Evolutionary conservation across 768 basidiomycete genomes (phyloP).

Genomic region (Mycena epipterygia): DNA sequence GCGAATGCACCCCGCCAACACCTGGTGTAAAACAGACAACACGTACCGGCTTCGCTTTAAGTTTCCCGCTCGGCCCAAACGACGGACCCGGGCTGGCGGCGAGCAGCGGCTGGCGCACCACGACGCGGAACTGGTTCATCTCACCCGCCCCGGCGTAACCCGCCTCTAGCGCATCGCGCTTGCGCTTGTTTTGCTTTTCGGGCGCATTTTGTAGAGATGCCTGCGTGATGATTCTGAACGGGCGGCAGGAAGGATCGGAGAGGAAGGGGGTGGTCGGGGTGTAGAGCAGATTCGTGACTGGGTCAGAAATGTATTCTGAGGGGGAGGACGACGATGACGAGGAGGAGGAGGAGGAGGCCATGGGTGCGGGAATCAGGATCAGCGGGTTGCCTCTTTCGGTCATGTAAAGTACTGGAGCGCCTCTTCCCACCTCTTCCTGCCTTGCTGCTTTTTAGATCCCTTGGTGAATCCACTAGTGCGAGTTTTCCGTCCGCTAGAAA

Average conservation of each 20-base stretch:
- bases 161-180: background rate
- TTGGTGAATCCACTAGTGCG: too few relatives aligned
- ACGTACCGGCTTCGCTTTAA: slow-evolving; percentile 34
- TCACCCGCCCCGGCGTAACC: background rate
- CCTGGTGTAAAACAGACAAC: background rate
- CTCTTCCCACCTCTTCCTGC: too few relatives aligned
- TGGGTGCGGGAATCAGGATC: background rate
- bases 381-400: background rate
- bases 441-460: too few relatives aligned
- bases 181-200: background rate
- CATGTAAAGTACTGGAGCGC: too few relatives aligned
- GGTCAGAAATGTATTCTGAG: background rate
- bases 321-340: background rate
- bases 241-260: background rate
- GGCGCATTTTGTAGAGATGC: background rate
- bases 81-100: background rate
- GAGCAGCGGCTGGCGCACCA: slow-evolving; percentile 10
- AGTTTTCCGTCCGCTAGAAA: too few relatives aligned
- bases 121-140: slow-evolving; percentile 22
- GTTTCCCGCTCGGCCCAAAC: slow-evolving; percentile 25
- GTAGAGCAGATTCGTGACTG: background rate
- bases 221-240: background rate
- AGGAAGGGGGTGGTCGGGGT: background rate
- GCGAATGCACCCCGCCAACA: too few relatives aligned
- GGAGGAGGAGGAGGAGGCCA: background rate